Evolutionary conservation across 495 filamentous ascomycete species (phyloP).

Genomic region (Lichenothelia convexa): DNA sequence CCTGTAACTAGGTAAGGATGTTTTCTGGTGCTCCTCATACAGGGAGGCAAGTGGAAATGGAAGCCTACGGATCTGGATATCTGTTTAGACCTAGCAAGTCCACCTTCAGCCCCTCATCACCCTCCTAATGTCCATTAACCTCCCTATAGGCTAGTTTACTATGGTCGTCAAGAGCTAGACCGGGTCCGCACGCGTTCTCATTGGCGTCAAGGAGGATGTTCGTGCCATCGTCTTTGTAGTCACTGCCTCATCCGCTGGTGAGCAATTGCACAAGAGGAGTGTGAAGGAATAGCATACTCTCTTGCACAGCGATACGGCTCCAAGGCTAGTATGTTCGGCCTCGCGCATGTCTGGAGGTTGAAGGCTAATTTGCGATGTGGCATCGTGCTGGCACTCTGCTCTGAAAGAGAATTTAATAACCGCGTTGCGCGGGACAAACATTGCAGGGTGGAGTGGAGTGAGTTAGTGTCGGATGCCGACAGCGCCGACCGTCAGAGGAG

Average conservation of each 20-base stretch:
- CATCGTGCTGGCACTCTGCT: too few species aligned
- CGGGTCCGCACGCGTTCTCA: conserved; percentile 87
- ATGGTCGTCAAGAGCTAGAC: conserved; percentile 31
- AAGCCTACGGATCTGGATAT: conserved; percentile 89
- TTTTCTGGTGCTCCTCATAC: too few species aligned
- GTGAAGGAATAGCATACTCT: conserved; percentile 14
- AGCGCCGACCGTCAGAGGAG: too few species aligned
- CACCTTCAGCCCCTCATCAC: conserved; percentile 32
- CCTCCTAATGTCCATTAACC: conserved; percentile 18
- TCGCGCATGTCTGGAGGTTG: conserved; percentile 17
- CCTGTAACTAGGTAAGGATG: too few species aligned
- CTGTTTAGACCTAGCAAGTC: conserved; percentile 69
- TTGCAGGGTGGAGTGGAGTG: too few species aligned
- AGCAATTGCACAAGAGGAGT: neutral
- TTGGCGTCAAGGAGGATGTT: conserved; percentile 96
- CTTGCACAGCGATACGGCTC: conserved; percentile 25
- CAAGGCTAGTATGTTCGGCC: conserved; percentile 23
- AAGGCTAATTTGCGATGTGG: conserved; percentile 5
- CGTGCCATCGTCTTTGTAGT: conserved; percentile 97
- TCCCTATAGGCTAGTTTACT: conserved; percentile 27
- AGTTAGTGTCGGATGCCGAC: too few species aligned
- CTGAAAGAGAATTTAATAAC: too few species aligned
- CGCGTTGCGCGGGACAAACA: too few species aligned
- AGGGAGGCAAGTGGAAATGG: too few species aligned
- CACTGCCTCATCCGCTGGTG: conserved; percentile 37